Evolutionary conservation across 441 rosid genomes (phyloP).

Genomic region (Sinapis alba): DNA sequence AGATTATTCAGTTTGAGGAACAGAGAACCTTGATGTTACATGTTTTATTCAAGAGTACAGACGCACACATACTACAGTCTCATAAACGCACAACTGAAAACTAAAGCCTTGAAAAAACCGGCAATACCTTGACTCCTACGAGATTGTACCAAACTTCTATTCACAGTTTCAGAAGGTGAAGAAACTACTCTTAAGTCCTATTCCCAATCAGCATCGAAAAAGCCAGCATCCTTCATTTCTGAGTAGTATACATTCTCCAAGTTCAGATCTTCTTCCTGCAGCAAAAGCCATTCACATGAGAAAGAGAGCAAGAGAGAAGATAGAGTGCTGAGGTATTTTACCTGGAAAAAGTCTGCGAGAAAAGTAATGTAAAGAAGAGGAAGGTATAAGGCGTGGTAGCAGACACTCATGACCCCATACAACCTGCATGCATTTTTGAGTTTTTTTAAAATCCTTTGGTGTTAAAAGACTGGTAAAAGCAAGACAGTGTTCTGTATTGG

Average conservation of each 20-base stretch:
- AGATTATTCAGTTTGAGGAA: conserved; percentile 11
- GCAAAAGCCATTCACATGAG: conserved; percentile 4
- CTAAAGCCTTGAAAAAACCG: conserved; percentile 25
- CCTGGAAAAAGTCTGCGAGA: conserved; percentile 92
- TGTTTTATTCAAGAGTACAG: conserved; percentile 8
- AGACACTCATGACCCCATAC: conserved; percentile 61
- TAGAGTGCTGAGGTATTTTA: no score
- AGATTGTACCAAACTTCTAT: conserved; percentile 32
- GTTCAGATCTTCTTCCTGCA: conserved; percentile 82
- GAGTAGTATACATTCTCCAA: conserved; percentile 87
- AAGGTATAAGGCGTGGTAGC: conserved; percentile 87
- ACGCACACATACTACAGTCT: background rate
- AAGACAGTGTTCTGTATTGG: no score
- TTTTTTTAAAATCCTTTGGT: no score
- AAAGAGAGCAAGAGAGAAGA: background rate
- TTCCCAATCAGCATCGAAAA: conserved; percentile 90
- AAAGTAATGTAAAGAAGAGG: conserved; percentile 80
- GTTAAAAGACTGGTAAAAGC: no score
- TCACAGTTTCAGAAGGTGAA: conserved; percentile 31
- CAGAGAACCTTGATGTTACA: conserved; percentile 3
- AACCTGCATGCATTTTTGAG: conserved; percentile 58
- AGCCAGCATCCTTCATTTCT: conserved; percentile 95
- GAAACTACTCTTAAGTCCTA: conserved; percentile 19
- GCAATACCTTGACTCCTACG: conserved; percentile 11
- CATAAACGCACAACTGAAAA: conserved; percentile 11